Evolutionary conservation across 1,284 basidiomycete genomes (phyloP), one percentile per base, ranked within the genome.

Genomic region (Apiotrichum mycotoxinovorans): DNA sequence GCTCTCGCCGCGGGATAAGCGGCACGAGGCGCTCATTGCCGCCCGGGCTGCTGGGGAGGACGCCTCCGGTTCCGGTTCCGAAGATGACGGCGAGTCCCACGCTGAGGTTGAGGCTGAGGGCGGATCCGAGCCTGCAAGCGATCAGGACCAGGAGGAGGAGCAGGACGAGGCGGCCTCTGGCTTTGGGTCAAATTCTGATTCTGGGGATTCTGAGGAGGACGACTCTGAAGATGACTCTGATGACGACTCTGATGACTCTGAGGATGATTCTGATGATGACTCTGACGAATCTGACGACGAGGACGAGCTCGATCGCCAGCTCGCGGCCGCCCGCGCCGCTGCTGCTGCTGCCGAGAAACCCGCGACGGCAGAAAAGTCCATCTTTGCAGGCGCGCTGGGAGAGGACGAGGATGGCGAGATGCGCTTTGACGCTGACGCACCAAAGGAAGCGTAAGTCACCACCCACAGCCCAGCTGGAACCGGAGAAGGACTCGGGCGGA

Each of bases 241-340:
- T 17, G 14, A 5, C 50, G 40, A 23, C 30, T 49, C 51, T 11
- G 51, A 52, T 33, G 44, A 47, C 10, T 44, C 42, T 2, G 42
- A 34, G 14, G 38, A 7, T 9, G 55, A 47, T 20, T 53, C 56
- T 27, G 34, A 40, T 11, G 63, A 60, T 4, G 58, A 51, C 0
- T 53, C 58, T 11, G 51, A 57, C 34, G 52, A 57, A 1, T 58
- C 56, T 14, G 61, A 62, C 34, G 64, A 69, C 27, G 64, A 80
- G 44, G 84, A 85, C 66, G 84, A 85, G 57, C 78, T 90, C 2
- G 80, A 86, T 40, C 83, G 82, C 12, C 76, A 89, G 0, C 76
- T 90, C 15, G 27, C 81, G 82, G 66, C 83, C 79, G 66, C 87
- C 83, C 25, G 80, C 81, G 43, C 38, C 18, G 50, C 40, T 14